Base-by-base conservation (phyloP, 169 alveolate genomes). In the Babesia sp. region DNA sequence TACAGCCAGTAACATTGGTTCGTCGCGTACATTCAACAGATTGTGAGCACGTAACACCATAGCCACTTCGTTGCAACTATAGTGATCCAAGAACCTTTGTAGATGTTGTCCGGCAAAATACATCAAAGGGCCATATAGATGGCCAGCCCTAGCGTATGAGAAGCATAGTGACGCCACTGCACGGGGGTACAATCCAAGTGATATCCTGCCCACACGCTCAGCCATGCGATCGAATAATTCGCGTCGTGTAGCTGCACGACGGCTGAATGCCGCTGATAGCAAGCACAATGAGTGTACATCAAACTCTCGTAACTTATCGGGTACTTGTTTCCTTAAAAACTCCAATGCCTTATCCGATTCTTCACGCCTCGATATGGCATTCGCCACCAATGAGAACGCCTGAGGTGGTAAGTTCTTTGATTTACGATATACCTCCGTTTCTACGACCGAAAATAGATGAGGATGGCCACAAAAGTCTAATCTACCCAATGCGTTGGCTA, bases 111-210 rank as follows among this genome's bases (percentile, higher is more conserved):
- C 73, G 45, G 91, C 75, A 63, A 77, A 89, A 60, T 72, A 81
- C 80, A 89, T 72, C 53, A 89, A 59, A 33, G 91, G 80, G 18
- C 91, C 93, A 81, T 89, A 91, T 26, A 82, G 77, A 63, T 89
- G 93, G 57, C 51, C 53, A 9, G 85, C 82, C 53, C 86, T 58
- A 50, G 84, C 88, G 56, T 71, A 89, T n/a, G 93, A 79, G 36
- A 78, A 83, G 22, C 82, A 42, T 61, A 89, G 57, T 39, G 83
- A 84, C 31, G 92, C 85, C 5, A 89, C 80, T 48, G 90, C 89
- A 36, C 75, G 68, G 11, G 93, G 93, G 46, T 73, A 76, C 34
- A 89, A 44, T 33, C 73, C 68, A 18, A 84, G 42, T 67, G 93
- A 89, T 20, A 74, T 58, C 20, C 73, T 75, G 34, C 93, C 93